phyloP scores from a whole-genome alignment of 2,329 filamentous ascomycete species.

The Thermoascus crustaceus region DNA sequence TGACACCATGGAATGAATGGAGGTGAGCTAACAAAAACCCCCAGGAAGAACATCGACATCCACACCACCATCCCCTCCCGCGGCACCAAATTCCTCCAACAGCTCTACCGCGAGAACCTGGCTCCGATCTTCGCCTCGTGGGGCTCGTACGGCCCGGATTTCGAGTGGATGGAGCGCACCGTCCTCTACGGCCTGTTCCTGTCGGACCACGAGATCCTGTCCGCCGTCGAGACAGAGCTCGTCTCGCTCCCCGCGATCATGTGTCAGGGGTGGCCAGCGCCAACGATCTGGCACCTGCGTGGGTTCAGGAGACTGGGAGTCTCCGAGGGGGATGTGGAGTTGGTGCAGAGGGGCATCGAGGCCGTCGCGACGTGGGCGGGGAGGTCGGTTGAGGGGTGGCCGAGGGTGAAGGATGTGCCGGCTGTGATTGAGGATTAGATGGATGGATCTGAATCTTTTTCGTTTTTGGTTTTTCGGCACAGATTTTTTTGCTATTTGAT shows the following conservation, averaged over 20 bases:
- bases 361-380: constrained; percentile 14
- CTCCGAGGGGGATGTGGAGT: constrained; percentile 33
- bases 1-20: not conserved
- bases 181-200: constrained; percentile 57
- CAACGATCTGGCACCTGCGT: constrained; percentile 40
- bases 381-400: constrained; percentile 13
- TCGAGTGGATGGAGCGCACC: constrained; percentile 66
- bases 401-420: constrained; percentile 14
- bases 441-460: not conserved
- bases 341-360: constrained; percentile 18
- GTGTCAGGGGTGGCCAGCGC: constrained; percentile 35
- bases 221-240: constrained; percentile 37
- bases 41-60: constrained; percentile 15
- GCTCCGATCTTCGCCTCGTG: constrained; percentile 23
- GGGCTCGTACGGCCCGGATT: constrained; percentile 33
- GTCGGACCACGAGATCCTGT: constrained; percentile 34
- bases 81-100: constrained; percentile 21
- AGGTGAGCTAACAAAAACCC: not conserved
- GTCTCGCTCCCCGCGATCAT: constrained; percentile 38
- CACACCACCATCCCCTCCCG: constrained; percentile 15
- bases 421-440: constrained; percentile 7
- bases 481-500: too few relatives aligned
- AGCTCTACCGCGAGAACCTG: constrained; percentile 21
- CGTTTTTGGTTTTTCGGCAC: too few relatives aligned
- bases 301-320: constrained; percentile 35